These are phyloP conservation scores for Cladophialophora chaetospira DNA, from an alignment of 2,329 filamentous ascomycete species.

Conservation along the genomic window DNA sequence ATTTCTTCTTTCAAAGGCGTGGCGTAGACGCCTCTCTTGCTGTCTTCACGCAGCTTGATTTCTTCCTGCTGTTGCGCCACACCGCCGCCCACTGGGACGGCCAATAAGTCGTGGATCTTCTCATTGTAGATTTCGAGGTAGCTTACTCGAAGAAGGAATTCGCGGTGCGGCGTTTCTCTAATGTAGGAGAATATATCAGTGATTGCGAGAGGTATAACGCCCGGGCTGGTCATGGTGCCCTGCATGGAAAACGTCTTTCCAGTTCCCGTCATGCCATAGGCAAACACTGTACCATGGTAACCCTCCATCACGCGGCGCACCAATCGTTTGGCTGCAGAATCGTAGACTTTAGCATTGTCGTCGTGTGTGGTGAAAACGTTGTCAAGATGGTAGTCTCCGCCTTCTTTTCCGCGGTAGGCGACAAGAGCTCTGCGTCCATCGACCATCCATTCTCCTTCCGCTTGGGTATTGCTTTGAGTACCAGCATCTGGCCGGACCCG, in stretches of 20 bases:
- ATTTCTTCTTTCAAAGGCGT: constrained; percentile 97
- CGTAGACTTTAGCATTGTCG: constrained; percentile 92
- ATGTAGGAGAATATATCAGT: constrained; percentile 99
- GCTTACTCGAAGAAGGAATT: constrained; percentile 93
- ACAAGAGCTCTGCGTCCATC: constrained; percentile 81
- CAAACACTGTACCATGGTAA: constrained; percentile 94
- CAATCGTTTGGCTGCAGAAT: constrained; percentile 87
- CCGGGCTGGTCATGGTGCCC: constrained; percentile 89
- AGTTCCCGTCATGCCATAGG: constrained; percentile 96
- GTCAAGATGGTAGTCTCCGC: constrained; percentile 91
- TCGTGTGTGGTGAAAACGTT: constrained; percentile 95
- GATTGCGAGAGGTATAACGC: constrained; percentile 94
- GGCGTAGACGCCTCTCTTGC: constrained; percentile 93
- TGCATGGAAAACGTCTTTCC: constrained; percentile 99
- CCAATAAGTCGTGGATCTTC: constrained; percentile 90
- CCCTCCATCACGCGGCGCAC: constrained; percentile 98
- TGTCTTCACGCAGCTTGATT: constrained; percentile 95
- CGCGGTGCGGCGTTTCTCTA: constrained; percentile 88
- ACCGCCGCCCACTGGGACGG: constrained; percentile 66
- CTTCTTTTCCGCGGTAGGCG: constrained; percentile 82
- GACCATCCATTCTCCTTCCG: constrained; percentile 87
- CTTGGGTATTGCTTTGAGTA: constrained; percentile 61
- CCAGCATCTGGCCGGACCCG: constrained; percentile 82
- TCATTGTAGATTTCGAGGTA: constrained; percentile 99
- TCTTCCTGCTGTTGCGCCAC: constrained; percentile 68